Conservation (phyloP, 768 basidiomycete genomes). For the Neoboletus subvelutipes region DNA sequence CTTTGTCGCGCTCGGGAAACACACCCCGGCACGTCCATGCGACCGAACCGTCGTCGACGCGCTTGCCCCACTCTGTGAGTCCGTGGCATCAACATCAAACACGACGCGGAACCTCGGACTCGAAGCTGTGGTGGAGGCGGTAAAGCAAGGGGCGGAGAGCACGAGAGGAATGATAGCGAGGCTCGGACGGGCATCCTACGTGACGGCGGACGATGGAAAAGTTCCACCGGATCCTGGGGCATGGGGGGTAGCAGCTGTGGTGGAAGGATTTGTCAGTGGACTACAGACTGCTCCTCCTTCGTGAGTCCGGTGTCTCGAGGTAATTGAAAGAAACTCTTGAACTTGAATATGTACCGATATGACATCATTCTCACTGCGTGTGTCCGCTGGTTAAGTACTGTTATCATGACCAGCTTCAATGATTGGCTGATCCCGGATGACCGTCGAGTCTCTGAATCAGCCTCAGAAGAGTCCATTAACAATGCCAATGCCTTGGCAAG, state of each 20-base stretch:
- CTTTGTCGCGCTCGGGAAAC: slow-evolving; percentile 31
- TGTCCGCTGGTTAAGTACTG: too few relatives aligned
- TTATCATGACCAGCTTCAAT: too few relatives aligned
- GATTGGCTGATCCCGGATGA: too few relatives aligned
- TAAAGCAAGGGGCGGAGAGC: slow-evolving; percentile 44
- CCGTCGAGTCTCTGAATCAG: too few relatives aligned
- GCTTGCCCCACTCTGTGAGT: slow-evolving; percentile 44
- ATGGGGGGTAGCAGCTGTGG: slow-evolving; percentile 46
- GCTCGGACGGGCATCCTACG: slow-evolving; percentile 53
- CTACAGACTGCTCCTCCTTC: background rate
- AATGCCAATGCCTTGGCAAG: too few relatives aligned
- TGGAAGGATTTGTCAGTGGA: slow-evolving; percentile 39
- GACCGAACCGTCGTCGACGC: slow-evolving; percentile 61
- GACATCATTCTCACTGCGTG: too few relatives aligned
- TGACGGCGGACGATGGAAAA: slow-evolving; percentile 28
- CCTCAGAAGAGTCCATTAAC: too few relatives aligned
- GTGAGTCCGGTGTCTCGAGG: background rate
- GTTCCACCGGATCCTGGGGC: slow-evolving; percentile 58
- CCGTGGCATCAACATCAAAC: slow-evolving; percentile 2
- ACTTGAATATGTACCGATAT: background rate
- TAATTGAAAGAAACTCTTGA: background rate
- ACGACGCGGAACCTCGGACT: background rate
- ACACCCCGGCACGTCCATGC: slow-evolving; percentile 53
- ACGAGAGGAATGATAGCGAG: slow-evolving; percentile 48
- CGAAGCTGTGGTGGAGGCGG: slow-evolving; percentile 30